Percentiles rank a stretch among this genome's conserved stretches.
Conservation (phyloP, 805 yeast genomes). For the Ogataea ramenticola region DNA sequence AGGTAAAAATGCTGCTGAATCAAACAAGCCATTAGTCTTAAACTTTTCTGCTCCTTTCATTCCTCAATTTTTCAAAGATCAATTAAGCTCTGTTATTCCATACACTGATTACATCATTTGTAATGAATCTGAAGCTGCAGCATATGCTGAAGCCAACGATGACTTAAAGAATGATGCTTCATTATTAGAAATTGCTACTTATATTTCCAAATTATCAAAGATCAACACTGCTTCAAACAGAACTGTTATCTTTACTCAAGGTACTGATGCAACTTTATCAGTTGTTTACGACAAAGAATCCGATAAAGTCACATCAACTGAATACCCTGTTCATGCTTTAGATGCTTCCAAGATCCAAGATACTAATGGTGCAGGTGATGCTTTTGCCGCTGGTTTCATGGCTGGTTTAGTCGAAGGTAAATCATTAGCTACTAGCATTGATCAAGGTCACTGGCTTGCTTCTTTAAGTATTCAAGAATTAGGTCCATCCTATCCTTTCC, state of each 20-base stretch:
- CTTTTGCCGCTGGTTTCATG: constrained; percentile 93
- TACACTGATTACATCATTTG: constrained; percentile 90
- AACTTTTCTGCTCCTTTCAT: constrained; percentile 97
- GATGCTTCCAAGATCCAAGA: constrained; percentile 65
- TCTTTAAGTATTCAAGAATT: constrained; percentile 82
- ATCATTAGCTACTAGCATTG: constrained; percentile 50
- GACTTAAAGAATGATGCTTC: constrained; percentile 42
- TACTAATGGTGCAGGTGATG: constrained; percentile 99
- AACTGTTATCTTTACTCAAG: constrained; percentile 92
- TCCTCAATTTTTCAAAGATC: constrained; percentile 90
- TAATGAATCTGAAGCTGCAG: constrained; percentile 95
- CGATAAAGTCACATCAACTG: constrained; percentile 39
- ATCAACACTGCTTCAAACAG: constrained; percentile 61
- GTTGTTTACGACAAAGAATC: constrained; percentile 48
- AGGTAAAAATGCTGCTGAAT: constrained; percentile 74
- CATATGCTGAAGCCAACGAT: constrained; percentile 84
- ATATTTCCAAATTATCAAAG: constrained; percentile 74
- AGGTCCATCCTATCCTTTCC: constrained; percentile 91
- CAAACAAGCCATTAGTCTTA: constrained; percentile 46
- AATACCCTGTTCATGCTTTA: constrained; percentile 67
- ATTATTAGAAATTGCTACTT: constrained; percentile 71
- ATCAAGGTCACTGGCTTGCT: constrained; percentile 96
- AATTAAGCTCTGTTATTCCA: constrained; percentile 70
- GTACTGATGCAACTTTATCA: constrained; percentile 82
- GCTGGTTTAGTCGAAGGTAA: constrained; percentile 80